These are phyloP conservation scores for Ricinus communis DNA, from an alignment of 345 rosid genomes.

Conservation along the genomic window DNA sequence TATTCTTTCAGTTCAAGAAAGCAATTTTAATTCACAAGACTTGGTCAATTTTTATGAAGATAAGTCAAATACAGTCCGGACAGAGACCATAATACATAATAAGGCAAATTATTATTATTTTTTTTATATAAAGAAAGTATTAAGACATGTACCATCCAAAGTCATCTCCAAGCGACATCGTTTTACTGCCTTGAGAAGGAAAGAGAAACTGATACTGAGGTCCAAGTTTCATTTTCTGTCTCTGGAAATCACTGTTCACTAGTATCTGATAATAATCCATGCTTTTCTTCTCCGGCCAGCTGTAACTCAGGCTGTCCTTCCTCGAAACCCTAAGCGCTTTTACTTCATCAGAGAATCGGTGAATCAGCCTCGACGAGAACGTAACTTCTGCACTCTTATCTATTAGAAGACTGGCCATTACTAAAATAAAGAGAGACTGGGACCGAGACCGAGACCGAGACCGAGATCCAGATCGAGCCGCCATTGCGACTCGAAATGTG, in stretches of 20 bases:
- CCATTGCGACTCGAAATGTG: slow-evolving; percentile 10
- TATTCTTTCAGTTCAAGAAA: not conserved
- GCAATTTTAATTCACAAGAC: not conserved
- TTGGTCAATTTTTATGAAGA: no score
- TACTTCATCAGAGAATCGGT: slow-evolving; percentile 76
- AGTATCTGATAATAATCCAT: slow-evolving; percentile 58
- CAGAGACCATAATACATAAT: not conserved
- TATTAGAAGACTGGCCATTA: slow-evolving; percentile 12
- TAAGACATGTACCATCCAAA: slow-evolving; percentile 67
- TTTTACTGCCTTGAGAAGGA: slow-evolving; percentile 80
- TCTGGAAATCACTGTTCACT: slow-evolving; percentile 44
- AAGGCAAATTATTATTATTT: no score
- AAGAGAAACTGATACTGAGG: slow-evolving; percentile 49
- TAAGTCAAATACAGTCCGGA: not conserved
- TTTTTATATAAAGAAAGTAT: no score
- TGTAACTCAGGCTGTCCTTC: slow-evolving; percentile 16
- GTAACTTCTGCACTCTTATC: slow-evolving; percentile 1
- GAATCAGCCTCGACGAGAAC: slow-evolving; percentile 63
- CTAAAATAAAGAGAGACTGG: slow-evolving; percentile 8
- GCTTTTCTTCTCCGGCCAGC: slow-evolving; percentile 61
- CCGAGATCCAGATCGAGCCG: not conserved
- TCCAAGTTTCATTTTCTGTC: slow-evolving; percentile 81
- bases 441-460: not conserved
- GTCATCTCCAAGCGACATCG: slow-evolving; percentile 63
- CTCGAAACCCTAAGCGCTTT: slow-evolving; percentile 37